Evolutionary conservation across 129 eudicot species (phyloP).

Genomic region (Chrysanthemum lavandulifolium): DNA sequence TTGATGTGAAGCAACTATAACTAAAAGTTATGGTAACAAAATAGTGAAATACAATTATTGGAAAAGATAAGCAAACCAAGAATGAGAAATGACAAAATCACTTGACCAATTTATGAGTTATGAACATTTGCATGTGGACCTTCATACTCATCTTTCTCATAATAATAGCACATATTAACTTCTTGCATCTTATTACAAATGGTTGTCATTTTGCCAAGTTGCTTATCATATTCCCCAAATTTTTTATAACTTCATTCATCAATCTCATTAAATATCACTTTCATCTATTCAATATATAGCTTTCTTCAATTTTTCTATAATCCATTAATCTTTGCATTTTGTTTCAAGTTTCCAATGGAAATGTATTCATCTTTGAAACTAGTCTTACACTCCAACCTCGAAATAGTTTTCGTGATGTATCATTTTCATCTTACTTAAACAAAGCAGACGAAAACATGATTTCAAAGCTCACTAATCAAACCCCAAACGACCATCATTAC

Average conservation of each 20-base stretch:
- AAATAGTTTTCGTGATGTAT: slow-evolving; percentile 45
- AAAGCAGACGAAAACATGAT: slow-evolving; percentile 45
- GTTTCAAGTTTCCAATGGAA: slow-evolving; percentile 25
- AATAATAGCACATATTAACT: slow-evolving; percentile 13
- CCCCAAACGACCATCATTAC: slow-evolving; percentile 24
- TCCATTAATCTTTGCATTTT: slow-evolving; percentile 3
- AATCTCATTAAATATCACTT: slow-evolving; percentile 9
- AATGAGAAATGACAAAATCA: slow-evolving; percentile 23
- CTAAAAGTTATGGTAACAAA: neutral
- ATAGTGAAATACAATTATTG: neutral
- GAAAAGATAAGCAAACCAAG: slow-evolving; percentile 14
- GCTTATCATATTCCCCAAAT: slow-evolving; percentile 20
- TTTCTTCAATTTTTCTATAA: neutral
- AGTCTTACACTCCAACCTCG: slow-evolving; percentile 37
- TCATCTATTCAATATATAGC: neutral
- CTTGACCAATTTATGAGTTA: slow-evolving; percentile 9
- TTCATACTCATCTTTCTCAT: slow-evolving; percentile 22
- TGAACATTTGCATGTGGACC: slow-evolving; percentile 45
- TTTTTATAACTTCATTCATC: slow-evolving; percentile 6
- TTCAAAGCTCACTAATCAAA: slow-evolving; percentile 16
- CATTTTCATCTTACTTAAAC: slow-evolving; percentile 68
- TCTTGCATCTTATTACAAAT: slow-evolving; percentile 17
- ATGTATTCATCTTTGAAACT: slow-evolving; percentile 36
- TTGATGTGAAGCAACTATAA: no score
- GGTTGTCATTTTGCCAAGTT: slow-evolving; percentile 37